Base-by-base conservation (phyloP, 352 stramenopile genomes). In the Phytophthora pini region DNA sequence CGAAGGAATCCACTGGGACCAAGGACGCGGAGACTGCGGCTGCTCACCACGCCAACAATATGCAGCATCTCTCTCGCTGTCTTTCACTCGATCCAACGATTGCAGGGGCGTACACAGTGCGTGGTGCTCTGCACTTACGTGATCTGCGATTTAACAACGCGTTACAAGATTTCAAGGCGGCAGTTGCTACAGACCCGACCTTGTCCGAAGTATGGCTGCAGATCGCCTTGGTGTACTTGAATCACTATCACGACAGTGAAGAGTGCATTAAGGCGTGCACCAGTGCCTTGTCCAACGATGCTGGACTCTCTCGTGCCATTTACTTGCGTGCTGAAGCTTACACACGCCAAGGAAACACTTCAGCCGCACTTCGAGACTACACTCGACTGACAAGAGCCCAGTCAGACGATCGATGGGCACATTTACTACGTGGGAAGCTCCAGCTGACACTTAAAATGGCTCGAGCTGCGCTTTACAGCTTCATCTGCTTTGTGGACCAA, bases 91-190 rank as follows among this genome's bases (percentile, higher is more conserved):
- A 94, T 20, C 85, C 85, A 29, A 94, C 83, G 7, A 87, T 94
- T 63, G 82, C 80, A 13, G 85, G 85, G 6, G 85, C 81, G 0
- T 92, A 89, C 58, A 89, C 80, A 0, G 85, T 92, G 7, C 85
- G 85, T 41, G 85, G 85, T 7, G 85, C 83, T 26, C 43, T 94
- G 24, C 79, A 89, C 43, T 53, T 90, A n/a, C 76, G 76, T n/a
- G 80, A 89, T 20, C 73, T 91, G 32, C 76, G 86, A 40, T 94
- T 91, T 63, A 89, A 82, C 50, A 92, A 75, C 20, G 85, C 85
- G 26, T 62, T 94, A 27, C 83, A 94, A 49, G 83, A 94, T 51
- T 94, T 92, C 57, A 92, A 94, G 59, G 85, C 83, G 5, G 83
- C 85, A 6, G 85, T 91, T 4, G 61, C 80, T 13, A 86, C 84